Conservation (phyloP, 257 asterid species). For the Nicotiana otophora region DNA sequence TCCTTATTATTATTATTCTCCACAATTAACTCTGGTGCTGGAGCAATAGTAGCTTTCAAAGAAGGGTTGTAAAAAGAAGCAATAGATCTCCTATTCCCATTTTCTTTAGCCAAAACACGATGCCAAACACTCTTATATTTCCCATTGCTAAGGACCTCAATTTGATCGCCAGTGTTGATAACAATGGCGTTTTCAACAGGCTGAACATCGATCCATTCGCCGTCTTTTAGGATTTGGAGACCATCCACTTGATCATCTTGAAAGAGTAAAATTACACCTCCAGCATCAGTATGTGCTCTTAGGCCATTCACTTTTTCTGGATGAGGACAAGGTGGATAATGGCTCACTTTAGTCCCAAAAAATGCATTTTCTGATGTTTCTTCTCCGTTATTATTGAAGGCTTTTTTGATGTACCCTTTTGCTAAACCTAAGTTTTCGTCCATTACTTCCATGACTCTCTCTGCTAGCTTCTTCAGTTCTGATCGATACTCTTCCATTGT, state of each 20-base stretch:
- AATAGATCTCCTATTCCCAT: conserved; percentile 60
- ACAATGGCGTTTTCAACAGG: conserved; percentile 59
- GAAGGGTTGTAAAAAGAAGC: conserved; percentile 90
- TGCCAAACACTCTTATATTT: conserved; percentile 88
- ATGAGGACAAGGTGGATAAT: conserved; percentile 78
- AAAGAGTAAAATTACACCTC: conserved; percentile 74
- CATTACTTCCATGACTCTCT: conserved; percentile 56
- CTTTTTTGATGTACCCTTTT: conserved; percentile 55
- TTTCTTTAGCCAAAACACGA: conserved; percentile 43
- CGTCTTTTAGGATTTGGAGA: conserved; percentile 68
- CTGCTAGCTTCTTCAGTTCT: conserved; percentile 59
- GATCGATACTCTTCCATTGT: conserved; percentile 61
- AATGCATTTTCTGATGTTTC: conserved; percentile 39
- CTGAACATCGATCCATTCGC: conserved; percentile 70
- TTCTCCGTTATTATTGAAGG: conserved; percentile 41
- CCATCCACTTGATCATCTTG: conserved; percentile 72
- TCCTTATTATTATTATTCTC: not conserved
- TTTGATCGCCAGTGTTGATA: conserved; percentile 76
- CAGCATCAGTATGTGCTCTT: conserved; percentile 92
- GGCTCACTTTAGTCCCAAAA: conserved; percentile 90
- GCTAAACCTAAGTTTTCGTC: conserved; percentile 69
- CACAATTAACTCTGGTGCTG: conserved; percentile 32
- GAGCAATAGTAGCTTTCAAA: conserved; percentile 56
- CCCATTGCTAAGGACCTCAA: conserved; percentile 79
- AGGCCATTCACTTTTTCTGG: conserved; percentile 65